phyloP scores from a whole-genome alignment of 2,329 filamentous ascomycete species.

The Hysterium pulicare region DNA sequence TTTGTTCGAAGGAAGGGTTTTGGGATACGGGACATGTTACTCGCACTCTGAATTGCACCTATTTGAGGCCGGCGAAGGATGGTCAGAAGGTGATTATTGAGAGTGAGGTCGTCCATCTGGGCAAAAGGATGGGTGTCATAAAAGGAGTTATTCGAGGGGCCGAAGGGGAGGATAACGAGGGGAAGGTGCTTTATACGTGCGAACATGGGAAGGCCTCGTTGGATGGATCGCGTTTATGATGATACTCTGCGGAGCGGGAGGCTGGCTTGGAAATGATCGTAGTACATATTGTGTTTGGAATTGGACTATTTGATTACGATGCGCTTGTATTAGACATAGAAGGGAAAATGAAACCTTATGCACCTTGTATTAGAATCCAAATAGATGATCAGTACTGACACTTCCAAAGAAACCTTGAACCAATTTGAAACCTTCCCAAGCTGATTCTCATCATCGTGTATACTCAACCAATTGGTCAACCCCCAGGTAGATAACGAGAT shows the following conservation, averaged over 20 bases:
- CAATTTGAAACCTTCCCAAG: too few relatives aligned
- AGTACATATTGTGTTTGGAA: background rate
- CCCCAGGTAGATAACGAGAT: too few relatives aligned
- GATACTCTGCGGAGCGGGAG: background rate
- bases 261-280: background rate
- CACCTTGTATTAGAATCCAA: background rate
- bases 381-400: background rate
- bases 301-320: background rate
- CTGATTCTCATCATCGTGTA: too few relatives aligned
- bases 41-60: slow-evolving; percentile 44
- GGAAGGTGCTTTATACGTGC: slow-evolving; percentile 38
- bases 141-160: slow-evolving; percentile 40
- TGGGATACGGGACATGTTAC: slow-evolving; percentile 46
- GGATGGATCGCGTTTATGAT: slow-evolving; percentile 18
- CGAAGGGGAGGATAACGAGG: slow-evolving; percentile 29
- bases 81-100: slow-evolving; percentile 42
- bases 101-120: slow-evolving; percentile 44
- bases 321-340: background rate
- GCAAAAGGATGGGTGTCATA: slow-evolving; percentile 39
- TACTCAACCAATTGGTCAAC: too few relatives aligned
- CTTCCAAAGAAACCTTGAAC: too few relatives aligned
- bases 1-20: slow-evolving; percentile 30
- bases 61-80: slow-evolving; percentile 41
- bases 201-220: slow-evolving; percentile 37
- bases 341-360: background rate